Base-by-base conservation (phyloP, 345 rosid genomes). In the Populus simonii region DNA sequence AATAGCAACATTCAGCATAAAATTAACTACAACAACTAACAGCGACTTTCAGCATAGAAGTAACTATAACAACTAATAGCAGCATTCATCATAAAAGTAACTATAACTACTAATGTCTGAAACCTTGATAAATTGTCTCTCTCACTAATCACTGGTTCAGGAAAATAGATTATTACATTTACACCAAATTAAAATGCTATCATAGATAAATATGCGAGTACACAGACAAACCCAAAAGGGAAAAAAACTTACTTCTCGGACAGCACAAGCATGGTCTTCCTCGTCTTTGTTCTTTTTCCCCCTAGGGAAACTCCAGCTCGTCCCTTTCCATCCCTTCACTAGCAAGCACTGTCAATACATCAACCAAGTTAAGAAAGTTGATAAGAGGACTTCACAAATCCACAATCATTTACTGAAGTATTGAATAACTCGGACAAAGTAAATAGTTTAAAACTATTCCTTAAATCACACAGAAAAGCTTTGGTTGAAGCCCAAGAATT, bases 281-380 rank as follows among this genome's bases (percentile, higher is more conserved):
- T 96, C 99, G 69, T 96, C 97, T 78, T 96, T 96, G 83, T 91
- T 96, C 90, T 94, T 94, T 85, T 96, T 96, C n/a, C 99, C 98
- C 39, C 99, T 93, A 29, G 99, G 98, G 78, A 96, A 96, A 89
- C 98, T 94, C 99, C 98, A 96, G 87, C 99, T 96, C 4, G 97
- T 86, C 68, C 98, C 99, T 90, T 92, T 96, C 99, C 99, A 94
- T 76, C 97, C 99, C 85, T 96, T 96, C 76, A 96, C 99, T 76
- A 96, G 88, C 84, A 96, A 68, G 83, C 97, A 92, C 98, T 92
- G 80, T 77, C 72, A 83, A 71, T 33, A 61, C 78, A 88, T 57
- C 25, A 75, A 22, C 61, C 63, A 63, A 70, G 12, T 17, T 47
- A 69, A 69, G 51, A 61, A 72, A 62, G 39, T 35, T n/a, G 35